Conservation (phyloP, 2,329 filamentous ascomycete genomes). For the Colletotrichum destructivum region DNA sequence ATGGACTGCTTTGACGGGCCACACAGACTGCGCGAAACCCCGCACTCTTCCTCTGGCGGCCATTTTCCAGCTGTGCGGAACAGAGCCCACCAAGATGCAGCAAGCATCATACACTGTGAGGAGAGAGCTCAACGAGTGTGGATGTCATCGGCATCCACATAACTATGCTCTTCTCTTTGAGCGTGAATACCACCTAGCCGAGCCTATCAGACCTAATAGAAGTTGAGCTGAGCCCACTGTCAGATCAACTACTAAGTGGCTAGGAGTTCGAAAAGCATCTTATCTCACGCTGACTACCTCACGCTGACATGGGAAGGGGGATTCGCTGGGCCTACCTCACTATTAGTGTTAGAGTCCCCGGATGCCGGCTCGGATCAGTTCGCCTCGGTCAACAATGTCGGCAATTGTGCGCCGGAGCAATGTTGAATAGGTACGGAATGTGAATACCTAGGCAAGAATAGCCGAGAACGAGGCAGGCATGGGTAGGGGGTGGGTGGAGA, state of each 20-base stretch:
- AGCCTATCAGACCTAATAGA: too few species aligned
- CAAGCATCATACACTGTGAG: not conserved
- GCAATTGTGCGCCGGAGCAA: not conserved
- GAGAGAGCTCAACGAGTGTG: slow-evolving; percentile 25
- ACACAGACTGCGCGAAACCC: slow-evolving; percentile 9
- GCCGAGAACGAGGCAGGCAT: slow-evolving; percentile 31
- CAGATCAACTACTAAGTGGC: too few species aligned
- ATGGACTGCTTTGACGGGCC: not conserved
- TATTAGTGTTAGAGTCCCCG: slow-evolving; percentile 1
- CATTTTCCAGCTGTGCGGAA: slow-evolving; percentile 34
- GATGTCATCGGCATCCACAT: not conserved
- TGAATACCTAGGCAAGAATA: slow-evolving; percentile 16
- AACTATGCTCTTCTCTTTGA: too few species aligned
- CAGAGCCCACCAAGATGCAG: slow-evolving; percentile 23
- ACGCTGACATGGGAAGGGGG: too few species aligned
- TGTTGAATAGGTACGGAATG: not conserved
- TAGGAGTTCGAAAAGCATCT: too few species aligned
- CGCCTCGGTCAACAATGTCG: slow-evolving; percentile 29
- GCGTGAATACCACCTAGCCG: too few species aligned
- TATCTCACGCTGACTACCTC: too few species aligned
- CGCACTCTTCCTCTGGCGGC: slow-evolving; percentile 30
- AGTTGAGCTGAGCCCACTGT: too few species aligned
- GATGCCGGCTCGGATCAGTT: slow-evolving; percentile 25
- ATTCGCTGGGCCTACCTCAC: not conserved
- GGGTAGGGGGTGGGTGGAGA: slow-evolving; percentile 5